Base-by-base conservation (phyloP, 768 basidiomycete species). In the Boletus tylopilopsis region DNA sequence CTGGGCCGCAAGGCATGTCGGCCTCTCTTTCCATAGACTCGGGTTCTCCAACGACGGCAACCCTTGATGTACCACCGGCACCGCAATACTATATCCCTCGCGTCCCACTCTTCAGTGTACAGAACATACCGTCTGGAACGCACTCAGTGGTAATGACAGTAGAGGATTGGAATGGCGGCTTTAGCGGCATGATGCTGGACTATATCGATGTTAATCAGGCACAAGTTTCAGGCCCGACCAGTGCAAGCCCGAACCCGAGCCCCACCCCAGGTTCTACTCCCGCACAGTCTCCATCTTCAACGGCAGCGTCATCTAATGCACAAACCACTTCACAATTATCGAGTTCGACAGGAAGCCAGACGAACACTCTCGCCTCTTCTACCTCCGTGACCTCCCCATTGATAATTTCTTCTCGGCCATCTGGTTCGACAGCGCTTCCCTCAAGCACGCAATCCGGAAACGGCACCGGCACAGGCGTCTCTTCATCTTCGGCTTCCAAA, bases 141-240 rank as follows among this genome's bases (percentile, higher is more conserved):
- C 64, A 66, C 33, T 23, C 57, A 2, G 61, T 54, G 10, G 36
- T 48, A 19, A 59, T 65, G 64, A 63, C 51, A 22, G 64, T 66
- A 16, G 38, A 50, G 3, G 48, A 61, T 41, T 66, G 64, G 64
- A 47, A 57, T 24, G 61, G 61, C 8, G 36, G 49, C 16, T 53
- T 53, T 37, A 66, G 64, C 29, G 64, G 57, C 5, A 65, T 64
- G 61, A 66, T 64, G 62, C 29, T 66, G 34, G 64, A 64, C 38
- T 66, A 66, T 45, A 52, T 63, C 25, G 11, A 58, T 24, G 46
- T 65, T 9, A 66, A 59, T 45, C 57, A 66, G n/a, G 55, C 56
- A 6, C 15, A 12, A 23, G 61, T 64, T 41, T 1, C 47, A 5
- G 22, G 24, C 33, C 47, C 57, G 12, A 42, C 42, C 11, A 40